Conservation (phyloP, 2,329 filamentous ascomycete species). For the Neofusicoccum laricinum region DNA sequence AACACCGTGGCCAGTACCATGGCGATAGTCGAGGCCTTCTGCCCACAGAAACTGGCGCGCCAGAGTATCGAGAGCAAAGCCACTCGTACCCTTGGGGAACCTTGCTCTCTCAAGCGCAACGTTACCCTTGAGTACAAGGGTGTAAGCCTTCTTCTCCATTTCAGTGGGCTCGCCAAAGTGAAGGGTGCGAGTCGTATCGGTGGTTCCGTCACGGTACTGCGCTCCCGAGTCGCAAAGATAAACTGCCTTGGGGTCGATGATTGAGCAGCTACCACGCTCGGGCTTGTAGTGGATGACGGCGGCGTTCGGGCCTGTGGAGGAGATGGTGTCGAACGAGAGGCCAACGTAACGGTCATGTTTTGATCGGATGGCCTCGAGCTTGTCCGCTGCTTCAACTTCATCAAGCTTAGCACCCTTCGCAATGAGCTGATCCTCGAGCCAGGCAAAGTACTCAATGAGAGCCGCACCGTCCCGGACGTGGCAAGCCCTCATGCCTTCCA, state of each 20-base stretch:
- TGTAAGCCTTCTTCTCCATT: constrained; percentile 86
- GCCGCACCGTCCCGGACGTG: constrained; percentile 93
- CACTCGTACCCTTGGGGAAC: constrained; percentile 93
- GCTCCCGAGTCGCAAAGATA: constrained; percentile 97
- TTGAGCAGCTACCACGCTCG: constrained; percentile 74
- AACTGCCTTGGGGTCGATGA: constrained; percentile 78
- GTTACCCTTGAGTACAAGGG: constrained; percentile 89
- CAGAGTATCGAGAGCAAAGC: constrained; percentile 83
- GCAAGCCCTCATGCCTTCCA: constrained; percentile 89
- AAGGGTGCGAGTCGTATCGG: constrained; percentile 88
- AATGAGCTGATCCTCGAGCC: constrained; percentile 86
- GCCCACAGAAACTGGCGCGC: constrained; percentile 93
- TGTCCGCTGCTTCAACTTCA: constrained; percentile 88
- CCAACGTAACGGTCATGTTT: constrained; percentile 76
- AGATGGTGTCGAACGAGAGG: constrained; percentile 93
- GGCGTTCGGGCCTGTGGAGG: constrained; percentile 86
- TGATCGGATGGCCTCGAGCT: constrained; percentile 73
- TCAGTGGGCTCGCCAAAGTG: constrained; percentile 85
- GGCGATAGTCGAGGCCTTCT: constrained; percentile 88
- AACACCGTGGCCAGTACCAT: constrained; percentile 94
- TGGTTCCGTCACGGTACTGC: constrained; percentile 95
- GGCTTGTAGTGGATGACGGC: constrained; percentile 96
- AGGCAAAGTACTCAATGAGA: constrained; percentile 88
- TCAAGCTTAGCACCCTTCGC: constrained; percentile 72
- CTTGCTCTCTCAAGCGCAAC: constrained; percentile 82